A percentile compares a stretch with the other conserved stretches of the same genome.
Evolutionary conservation across 1,139 yeast species (phyloP).

Genomic region (Lodderomyces pseudojiufengensis): DNA sequence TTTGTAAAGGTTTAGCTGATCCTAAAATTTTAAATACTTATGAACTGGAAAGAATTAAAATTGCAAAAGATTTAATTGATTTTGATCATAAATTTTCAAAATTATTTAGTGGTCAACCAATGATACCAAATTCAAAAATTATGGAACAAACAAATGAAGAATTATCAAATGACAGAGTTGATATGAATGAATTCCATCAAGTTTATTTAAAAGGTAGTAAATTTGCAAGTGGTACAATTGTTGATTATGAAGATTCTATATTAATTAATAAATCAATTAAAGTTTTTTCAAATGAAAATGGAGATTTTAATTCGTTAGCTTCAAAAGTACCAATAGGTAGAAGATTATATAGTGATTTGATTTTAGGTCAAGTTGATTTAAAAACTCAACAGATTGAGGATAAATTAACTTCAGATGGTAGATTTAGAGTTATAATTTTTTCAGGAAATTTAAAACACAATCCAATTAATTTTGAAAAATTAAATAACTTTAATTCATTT

Average conservation of each 20-base stretch:
- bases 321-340: slow-evolving; percentile 25
- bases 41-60: slow-evolving; percentile 26
- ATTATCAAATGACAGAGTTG: slow-evolving; percentile 16
- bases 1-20: slow-evolving; percentile 23
- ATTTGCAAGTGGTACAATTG: slow-evolving; percentile 31
- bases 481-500: slow-evolving; percentile 16
- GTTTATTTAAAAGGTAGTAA: slow-evolving; percentile 25
- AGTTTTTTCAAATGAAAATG: neutral
- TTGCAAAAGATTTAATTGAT: slow-evolving; percentile 30
- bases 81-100: slow-evolving; percentile 31
- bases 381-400: slow-evolving; percentile 23
- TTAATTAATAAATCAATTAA: slow-evolving; percentile 9
- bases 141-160: slow-evolving; percentile 4
- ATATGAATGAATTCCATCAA: slow-evolving; percentile 24
- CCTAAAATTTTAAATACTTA: slow-evolving; percentile 25
- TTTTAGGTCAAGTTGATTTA: slow-evolving; percentile 24
- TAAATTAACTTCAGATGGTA: slow-evolving; percentile 20
- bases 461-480: slow-evolving; percentile 12
- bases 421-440: slow-evolving; percentile 26
- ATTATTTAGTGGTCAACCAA: slow-evolving; percentile 28
- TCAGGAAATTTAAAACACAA: slow-evolving; percentile 19
- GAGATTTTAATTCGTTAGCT: slow-evolving; percentile 15
- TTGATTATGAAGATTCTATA: slow-evolving; percentile 23
- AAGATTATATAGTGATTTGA: slow-evolving; percentile 21
- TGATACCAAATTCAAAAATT: slow-evolving; percentile 16